Percentiles rank a stretch among this genome's conserved stretches.
Conservation (phyloP, 2,329 filamentous ascomycete genomes). For the Pleurostoma richardsiae region DNA sequence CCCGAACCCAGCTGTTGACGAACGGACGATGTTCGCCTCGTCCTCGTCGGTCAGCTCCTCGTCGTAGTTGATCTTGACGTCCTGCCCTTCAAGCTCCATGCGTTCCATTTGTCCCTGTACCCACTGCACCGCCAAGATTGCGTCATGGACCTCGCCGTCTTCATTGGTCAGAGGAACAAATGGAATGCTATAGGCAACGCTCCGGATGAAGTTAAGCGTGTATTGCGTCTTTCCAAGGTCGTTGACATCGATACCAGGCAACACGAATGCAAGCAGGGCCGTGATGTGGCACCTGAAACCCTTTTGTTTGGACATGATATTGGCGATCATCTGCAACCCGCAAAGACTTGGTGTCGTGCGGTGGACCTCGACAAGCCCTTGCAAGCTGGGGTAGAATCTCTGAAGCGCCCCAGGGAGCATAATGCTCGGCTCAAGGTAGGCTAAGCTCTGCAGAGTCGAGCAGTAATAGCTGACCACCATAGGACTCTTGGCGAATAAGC, state of each 20-base stretch:
- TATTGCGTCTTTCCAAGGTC: constrained; percentile 95
- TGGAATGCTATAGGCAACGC: constrained; percentile 92
- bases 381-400: constrained; percentile 93
- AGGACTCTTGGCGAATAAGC: constrained; percentile 91
- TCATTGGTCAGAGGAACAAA: constrained; percentile 76
- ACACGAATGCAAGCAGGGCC: constrained; percentile 81
- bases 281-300: constrained; percentile 97
- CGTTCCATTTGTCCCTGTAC: constrained; percentile 90
- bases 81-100: constrained; percentile 82
- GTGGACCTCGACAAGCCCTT: constrained; percentile 95
- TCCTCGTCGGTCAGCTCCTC: constrained; percentile 78
- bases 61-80: constrained; percentile 80
- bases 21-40: constrained; percentile 82
- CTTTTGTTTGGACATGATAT: constrained; percentile 86
- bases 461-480: constrained; percentile 90
- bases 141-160: constrained; percentile 63
- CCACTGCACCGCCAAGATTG: constrained; percentile 82
- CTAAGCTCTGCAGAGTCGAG: constrained; percentile 80
- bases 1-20: constrained; percentile 87
- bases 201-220: constrained; percentile 91
- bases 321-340: constrained; percentile 85
- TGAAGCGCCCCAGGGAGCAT: constrained; percentile 92
- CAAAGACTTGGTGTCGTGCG: constrained; percentile 90
- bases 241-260: constrained; percentile 96
- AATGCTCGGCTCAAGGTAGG: constrained; percentile 84